Base-by-base conservation (phyloP, 192 early-diverging fungal species). In the Coemansia sp. region DNA sequence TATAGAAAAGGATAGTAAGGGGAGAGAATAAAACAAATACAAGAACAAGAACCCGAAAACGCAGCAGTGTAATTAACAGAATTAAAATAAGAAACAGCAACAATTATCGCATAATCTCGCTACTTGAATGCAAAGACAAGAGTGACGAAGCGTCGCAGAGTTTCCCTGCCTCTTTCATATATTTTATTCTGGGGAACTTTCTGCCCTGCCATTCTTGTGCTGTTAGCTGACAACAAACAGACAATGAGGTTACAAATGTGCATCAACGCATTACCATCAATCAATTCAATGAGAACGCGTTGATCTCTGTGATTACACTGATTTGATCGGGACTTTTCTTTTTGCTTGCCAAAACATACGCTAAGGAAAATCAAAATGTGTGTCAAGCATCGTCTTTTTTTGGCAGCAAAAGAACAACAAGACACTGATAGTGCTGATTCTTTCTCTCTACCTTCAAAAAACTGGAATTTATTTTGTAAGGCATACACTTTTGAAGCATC, bases 391-490 rank as follows among this genome's bases (percentile, higher is more conserved):
- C 32, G 32, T 32, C n/a, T 47, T 11, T n/a, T 47, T 47, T 47
- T 47, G 46, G 12, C 11, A 47, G 46, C 46, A 47, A 47, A 47
- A 47, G 46, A n/a, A 47, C 46, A 11, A 47, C 12, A 11, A 47
- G 11, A 26, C 37, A 42, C 4, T 32, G 32, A 32, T 32, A 46
- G 40, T 62, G 12, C 18, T 19, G 40, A 54, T 36, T 48, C 45
- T 49, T 65, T 26, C n/a, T 59, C 39, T 59, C 39, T 22, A 59
- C 57, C 57, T 59, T 59, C 16, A 59, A 59, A 59, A 59, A 26
- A 37, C 39, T 40, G 32, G n/a, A 39, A 40, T 18, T 59, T 40
- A 59, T 59, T 26, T 59, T 59, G 57, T 37, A 39, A 59, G 57
- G 57, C 57, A 59, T 59, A 59, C 32, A 16, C 57, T 59, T 41